Conservation (phyloP, 169 alveolate species). For the Babesia sp. region DNA sequence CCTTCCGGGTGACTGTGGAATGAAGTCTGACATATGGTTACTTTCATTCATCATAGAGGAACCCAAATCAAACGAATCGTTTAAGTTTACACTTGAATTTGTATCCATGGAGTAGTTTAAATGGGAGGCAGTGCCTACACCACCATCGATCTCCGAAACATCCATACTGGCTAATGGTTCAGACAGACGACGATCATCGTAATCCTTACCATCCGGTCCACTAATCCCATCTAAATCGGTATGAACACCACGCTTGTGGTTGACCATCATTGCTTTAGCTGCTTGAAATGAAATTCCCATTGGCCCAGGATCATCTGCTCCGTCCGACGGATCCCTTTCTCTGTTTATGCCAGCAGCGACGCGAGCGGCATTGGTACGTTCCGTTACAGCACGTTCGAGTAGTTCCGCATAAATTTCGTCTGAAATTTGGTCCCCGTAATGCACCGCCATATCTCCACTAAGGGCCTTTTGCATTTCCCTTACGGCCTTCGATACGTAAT, state of each 20-base stretch:
- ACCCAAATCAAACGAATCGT: not conserved
- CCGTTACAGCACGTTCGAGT: conserved; percentile 23
- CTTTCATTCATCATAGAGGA: not conserved
- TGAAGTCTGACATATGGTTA: not conserved
- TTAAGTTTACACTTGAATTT: not conserved
- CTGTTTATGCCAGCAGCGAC: not conserved
- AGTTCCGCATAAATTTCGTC: conserved; percentile 38
- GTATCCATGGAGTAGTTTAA: not conserved
- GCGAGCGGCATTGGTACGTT: conserved; percentile 19
- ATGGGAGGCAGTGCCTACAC: too few species aligned
- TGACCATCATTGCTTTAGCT: too few species aligned
- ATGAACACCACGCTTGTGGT: too few species aligned
- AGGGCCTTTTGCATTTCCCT: conserved; percentile 2
- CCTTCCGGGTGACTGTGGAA: not conserved
- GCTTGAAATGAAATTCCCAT: too few species aligned
- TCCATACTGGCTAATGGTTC: too few species aligned
- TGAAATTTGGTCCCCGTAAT: conserved; percentile 23
- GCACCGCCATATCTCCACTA: conserved; percentile 18
- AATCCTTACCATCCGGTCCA: too few species aligned
- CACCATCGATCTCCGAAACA: too few species aligned
- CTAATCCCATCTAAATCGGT: too few species aligned
- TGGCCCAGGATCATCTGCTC: not conserved
- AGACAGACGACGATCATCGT: too few species aligned
- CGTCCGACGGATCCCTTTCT: not conserved
- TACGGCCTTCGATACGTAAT: conserved; percentile 34